phyloP scores from a whole-genome alignment of 169 alveolate species.

The Cryptosporidium parvum region DNA sequence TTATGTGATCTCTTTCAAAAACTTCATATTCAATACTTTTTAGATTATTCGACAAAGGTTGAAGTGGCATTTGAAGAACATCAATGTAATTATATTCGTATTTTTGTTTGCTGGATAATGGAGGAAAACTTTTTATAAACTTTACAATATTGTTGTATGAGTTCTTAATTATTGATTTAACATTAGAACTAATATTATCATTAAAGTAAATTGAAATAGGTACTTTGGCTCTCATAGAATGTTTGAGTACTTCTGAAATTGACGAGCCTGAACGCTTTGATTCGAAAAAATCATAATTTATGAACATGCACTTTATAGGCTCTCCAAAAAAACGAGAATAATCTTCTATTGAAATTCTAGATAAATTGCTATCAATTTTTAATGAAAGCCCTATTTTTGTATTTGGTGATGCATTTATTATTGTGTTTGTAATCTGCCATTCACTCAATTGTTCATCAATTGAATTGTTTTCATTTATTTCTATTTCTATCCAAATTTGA shows the following conservation, averaged over 20 bases:
- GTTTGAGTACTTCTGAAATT: neutral
- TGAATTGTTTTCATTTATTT: neutral
- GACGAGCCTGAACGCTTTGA: neutral
- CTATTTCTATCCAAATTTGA: conserved; percentile 49
- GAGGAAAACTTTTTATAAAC: conserved; percentile 31
- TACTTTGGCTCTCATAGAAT: conserved; percentile 1
- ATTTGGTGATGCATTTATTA: neutral
- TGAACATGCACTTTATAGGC: conserved; percentile 37
- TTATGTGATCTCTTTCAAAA: conserved; percentile 85
- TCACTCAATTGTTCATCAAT: conserved; percentile 33
- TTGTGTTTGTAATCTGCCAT: conserved; percentile 22
- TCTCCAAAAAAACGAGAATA: conserved; percentile 48
- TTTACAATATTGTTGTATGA: neutral
- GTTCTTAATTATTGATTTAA: neutral
- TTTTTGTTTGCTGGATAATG: conserved; percentile 50
- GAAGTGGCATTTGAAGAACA: conserved; percentile 74
- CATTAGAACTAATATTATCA: neutral
- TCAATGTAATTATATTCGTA: conserved; percentile 68
- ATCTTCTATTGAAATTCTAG: neutral
- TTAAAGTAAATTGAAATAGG: conserved; percentile 31
- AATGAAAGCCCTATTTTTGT: conserved; percentile 27
- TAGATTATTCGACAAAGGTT: conserved; percentile 81
- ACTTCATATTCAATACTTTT: conserved; percentile 84
- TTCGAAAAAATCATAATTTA: conserved; percentile 11
- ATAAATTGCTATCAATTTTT: neutral